Evolutionary conservation across 257 asterid species (phyloP).

Genomic region (Eustoma russellianum): DNA sequence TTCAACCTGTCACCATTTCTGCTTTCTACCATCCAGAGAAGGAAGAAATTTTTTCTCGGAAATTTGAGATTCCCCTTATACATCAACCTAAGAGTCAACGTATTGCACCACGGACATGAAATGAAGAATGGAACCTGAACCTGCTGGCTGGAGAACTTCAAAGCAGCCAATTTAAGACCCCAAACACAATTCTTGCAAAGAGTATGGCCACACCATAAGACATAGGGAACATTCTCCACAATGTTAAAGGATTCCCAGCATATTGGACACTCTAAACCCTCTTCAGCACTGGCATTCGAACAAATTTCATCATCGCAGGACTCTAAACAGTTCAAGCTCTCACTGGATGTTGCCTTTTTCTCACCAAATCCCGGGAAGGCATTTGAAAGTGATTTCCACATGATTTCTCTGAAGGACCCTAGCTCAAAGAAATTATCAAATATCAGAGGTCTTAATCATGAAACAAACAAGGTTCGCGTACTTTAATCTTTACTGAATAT

Average conservation of each 20-base stretch:
- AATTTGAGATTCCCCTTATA: conserved; percentile 62
- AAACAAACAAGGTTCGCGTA: no score
- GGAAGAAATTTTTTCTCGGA: conserved; percentile 79
- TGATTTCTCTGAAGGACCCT: conserved; percentile 19
- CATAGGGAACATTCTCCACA: conserved; percentile 89
- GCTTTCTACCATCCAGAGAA: conserved; percentile 93
- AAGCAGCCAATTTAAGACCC: conserved; percentile 56
- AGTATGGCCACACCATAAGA: conserved; percentile 91
- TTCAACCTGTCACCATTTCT: conserved; percentile 67
- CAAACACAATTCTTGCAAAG: conserved; percentile 76
- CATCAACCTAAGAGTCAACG: conserved; percentile 60
- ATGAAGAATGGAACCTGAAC: conserved; percentile 62
- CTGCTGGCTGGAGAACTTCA: conserved; percentile 59
- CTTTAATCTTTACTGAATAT: no score
- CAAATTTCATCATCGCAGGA: conserved; percentile 61
- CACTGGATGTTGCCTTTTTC: conserved; percentile 38
- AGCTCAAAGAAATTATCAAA: neutral
- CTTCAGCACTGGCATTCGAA: conserved; percentile 56
- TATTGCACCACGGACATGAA: conserved; percentile 91
- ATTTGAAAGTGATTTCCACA: conserved; percentile 74
- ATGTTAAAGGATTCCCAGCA: conserved; percentile 93
- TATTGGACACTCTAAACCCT: conserved; percentile 86
- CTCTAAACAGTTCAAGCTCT: conserved; percentile 31
- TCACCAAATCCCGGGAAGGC: conserved; percentile 56
- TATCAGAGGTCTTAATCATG: neutral